Evolutionary conservation across 2,329 filamentous ascomycete species (phyloP).

Genomic region (Lasiodiplodia sp.): DNA sequence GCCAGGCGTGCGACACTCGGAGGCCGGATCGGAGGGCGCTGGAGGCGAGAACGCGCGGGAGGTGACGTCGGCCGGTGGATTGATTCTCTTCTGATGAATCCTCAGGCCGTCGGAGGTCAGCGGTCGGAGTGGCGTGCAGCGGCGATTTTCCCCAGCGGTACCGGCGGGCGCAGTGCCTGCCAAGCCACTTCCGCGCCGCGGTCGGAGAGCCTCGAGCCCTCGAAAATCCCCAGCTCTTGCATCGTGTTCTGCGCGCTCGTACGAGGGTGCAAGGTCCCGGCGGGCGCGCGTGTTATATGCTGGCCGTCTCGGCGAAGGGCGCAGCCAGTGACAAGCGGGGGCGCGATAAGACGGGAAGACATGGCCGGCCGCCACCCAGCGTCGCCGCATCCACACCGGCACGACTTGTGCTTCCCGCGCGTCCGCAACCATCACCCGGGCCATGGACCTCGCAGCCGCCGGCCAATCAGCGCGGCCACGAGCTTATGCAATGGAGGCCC

Average conservation of each 20-base stretch:
- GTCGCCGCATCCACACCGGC: neutral
- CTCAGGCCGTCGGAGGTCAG: neutral
- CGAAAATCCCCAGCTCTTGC: slow-evolving; percentile 13
- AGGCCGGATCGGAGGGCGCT: neutral
- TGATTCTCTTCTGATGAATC: neutral
- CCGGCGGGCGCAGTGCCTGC: neutral
- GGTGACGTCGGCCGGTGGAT: slow-evolving; percentile 8
- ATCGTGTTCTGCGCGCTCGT: neutral
- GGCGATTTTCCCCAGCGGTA: neutral
- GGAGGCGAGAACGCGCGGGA: neutral
- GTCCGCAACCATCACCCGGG: neutral
- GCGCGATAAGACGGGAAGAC: slow-evolving; percentile 11
- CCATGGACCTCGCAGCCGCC: neutral
- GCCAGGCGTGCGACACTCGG: neutral
- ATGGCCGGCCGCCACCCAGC: slow-evolving; percentile 11
- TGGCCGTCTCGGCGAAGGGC: slow-evolving; percentile 6
- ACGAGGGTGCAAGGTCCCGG: neutral
- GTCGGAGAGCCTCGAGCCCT: slow-evolving; percentile 6
- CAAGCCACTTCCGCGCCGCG: neutral
- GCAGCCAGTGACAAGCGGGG: slow-evolving; percentile 10
- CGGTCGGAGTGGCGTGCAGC: neutral
- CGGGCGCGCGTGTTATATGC: slow-evolving; percentile 6
- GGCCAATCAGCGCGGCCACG: slow-evolving; percentile 7
- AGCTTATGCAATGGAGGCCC: neutral
- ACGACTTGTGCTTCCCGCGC: slow-evolving; percentile 1